Base-by-base conservation (phyloP, 2,329 filamentous ascomycete species). In the Bipolaris oryzae region DNA sequence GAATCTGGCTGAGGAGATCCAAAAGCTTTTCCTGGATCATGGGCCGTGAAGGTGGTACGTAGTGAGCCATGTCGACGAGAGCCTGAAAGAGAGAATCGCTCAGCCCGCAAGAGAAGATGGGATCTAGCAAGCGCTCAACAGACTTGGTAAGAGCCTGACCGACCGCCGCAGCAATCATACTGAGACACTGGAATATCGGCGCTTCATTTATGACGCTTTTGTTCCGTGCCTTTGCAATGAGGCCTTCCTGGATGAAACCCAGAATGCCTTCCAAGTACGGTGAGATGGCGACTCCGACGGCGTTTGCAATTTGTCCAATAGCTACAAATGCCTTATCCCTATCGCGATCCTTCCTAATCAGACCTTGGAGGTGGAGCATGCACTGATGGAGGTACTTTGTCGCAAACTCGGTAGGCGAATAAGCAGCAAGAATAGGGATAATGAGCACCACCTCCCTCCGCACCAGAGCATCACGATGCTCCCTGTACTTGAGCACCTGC, bases 71-170 rank as follows among this genome's bases (percentile, higher is more conserved):
- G 71, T 99, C 96, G 20, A 98, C 93, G 51, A 99, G 82, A 2
- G 96, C 96, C 74, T 98, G 93, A 0, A 94, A 97, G 21, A 99
- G 84, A 64, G 96, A 95, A 54, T 94, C 90, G 35, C 92, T 97
- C 50, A 99, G 82, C 46, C 96, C 95, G 73, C 95, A 99, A 15
- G 92, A 93, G 76, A 99, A 99, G 57, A 99, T 97, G 10, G 96
- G 93, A 67, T 97, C 94, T 9, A 99, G 84, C 25, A 99, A 81
- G 11, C 93, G 91, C 73, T 97, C 93, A 87, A 99, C 97, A 74
- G 98, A 97, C 78, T 98, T 99, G 83, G 92, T 98, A 50, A 99
- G 82, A 0, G 94, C 95, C 78, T 99, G 95, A 1, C 95, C 95
- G 28, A 98, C 95, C 3, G 95, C 95, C 43, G 96, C 89, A 0